These are phyloP conservation scores for Cordyceps pruinosa DNA, from an alignment of 2,329 filamentous ascomycete species.

Conservation along the genomic window DNA sequence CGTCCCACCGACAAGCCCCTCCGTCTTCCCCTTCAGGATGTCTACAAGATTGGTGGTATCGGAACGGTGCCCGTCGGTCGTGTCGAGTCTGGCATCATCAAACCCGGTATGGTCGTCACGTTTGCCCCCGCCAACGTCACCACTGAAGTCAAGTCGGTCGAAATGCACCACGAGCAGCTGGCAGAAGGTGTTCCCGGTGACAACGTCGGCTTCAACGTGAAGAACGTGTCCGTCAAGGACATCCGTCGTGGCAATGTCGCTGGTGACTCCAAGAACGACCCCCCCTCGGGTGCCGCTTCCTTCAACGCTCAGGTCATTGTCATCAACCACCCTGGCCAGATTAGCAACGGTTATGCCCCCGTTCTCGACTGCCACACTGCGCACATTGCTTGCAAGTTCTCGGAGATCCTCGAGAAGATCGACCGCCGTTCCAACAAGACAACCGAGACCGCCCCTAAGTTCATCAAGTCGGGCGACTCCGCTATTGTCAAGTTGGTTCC, in stretches of 20 bases:
- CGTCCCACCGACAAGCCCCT: slow-evolving; percentile 99
- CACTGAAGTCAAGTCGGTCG: slow-evolving; percentile 99
- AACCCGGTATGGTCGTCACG: slow-evolving; percentile 89
- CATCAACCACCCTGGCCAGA: slow-evolving; percentile 99
- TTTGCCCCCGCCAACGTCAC: slow-evolving; percentile 98
- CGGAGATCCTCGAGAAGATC: slow-evolving; percentile 99
- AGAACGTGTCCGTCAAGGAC: slow-evolving; percentile 99
- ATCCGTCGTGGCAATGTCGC: slow-evolving; percentile 99
- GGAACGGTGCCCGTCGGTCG: slow-evolving; percentile 99
- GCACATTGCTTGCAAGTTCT: slow-evolving; percentile 99
- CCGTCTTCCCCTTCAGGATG: slow-evolving; percentile 99
- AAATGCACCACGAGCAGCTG: slow-evolving; percentile 99
- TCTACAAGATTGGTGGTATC: slow-evolving; percentile 99
- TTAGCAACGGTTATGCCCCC: slow-evolving; percentile 97
- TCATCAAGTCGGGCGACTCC: slow-evolving; percentile 99
- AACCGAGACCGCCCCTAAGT: slow-evolving; percentile 87
- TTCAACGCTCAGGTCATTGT: slow-evolving; percentile 99
- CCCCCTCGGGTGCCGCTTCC: slow-evolving; percentile 76
- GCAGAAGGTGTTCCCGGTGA: slow-evolving; percentile 91
- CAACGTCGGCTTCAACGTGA: slow-evolving; percentile 99
- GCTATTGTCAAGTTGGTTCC: slow-evolving; percentile 99
- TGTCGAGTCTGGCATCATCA: slow-evolving; percentile 99
- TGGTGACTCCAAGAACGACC: slow-evolving; percentile 99
- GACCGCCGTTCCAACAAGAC: slow-evolving; percentile 99
- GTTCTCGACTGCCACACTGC: slow-evolving; percentile 99